Conservation (phyloP, 2,329 filamentous ascomycete genomes). For the Aspergillus ustus region DNA sequence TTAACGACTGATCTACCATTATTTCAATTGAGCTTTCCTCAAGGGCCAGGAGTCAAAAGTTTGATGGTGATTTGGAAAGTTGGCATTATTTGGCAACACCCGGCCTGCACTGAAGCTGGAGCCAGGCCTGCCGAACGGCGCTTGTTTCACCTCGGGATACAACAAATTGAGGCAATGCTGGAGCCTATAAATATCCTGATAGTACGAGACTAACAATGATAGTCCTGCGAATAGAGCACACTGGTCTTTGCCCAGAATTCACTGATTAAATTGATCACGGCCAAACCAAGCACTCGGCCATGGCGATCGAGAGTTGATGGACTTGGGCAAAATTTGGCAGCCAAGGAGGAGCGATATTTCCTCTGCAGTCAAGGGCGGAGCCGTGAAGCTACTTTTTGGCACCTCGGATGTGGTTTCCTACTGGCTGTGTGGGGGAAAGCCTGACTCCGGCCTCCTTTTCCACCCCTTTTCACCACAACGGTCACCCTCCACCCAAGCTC, state of each 20-base stretch:
- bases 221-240: background rate
- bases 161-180: background rate
- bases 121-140: slow-evolving; percentile 2
- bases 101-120: background rate
- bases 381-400: background rate
- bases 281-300: background rate
- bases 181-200: background rate
- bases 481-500: background rate
- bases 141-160: slow-evolving; percentile 4
- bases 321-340: background rate
- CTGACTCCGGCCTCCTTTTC: background rate
- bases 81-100: background rate
- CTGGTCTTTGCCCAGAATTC: background rate
- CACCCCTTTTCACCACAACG: background rate
- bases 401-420: background rate
- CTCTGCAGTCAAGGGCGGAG: background rate
- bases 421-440: background rate
- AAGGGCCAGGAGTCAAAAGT: too few relatives aligned
- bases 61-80: background rate
- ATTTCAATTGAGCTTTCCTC: too few relatives aligned
- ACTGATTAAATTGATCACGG: background rate
- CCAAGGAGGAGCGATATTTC: background rate
- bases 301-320: background rate
- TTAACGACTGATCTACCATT: slow-evolving; percentile 2
- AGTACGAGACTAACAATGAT: background rate